Base-by-base conservation (phyloP, 2,329 filamentous ascomycete genomes). In the Claviceps purpurea region DNA sequence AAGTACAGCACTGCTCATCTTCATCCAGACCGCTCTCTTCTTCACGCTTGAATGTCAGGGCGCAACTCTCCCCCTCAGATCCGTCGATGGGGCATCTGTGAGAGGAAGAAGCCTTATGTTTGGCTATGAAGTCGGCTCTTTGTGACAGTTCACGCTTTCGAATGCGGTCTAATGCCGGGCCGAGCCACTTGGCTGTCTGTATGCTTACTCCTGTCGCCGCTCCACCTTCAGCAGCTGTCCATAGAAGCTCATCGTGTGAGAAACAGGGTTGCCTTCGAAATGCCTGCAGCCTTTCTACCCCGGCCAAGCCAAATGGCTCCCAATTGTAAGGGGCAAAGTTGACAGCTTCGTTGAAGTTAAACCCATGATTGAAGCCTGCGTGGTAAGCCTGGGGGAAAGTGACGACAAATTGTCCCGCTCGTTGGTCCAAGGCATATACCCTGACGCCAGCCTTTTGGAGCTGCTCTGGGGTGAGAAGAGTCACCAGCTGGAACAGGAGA, bases 311-410 rank as follows among this genome's bases (percentile, higher is more conserved):
- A 63, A 83, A 94, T 0, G 89, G 89, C 62, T 98, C 93, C 93
- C 93, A 98, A 61, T 98, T 93, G 30, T 75, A 77, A 0, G 93
- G 93, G 0, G 93, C 93, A 69, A 98, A 98, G 64, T 98, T 98
- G 59, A 98, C 93, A 5, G 93, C 93, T 66, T 98, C 93, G 60
- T 98, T 98, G 68, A 96, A 95, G 64, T 98, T 98, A 73, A 98
- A 98, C 0, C 87, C 93, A 61, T 98, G 93, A 61, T 98, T 98
- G 71, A 98, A 98, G 0, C 93, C 93, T 5, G 93, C 91, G 65
- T 98, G 93, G 61, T 97, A 98, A 0, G 93, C 93, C 65, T 95
- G 87, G 0, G 93, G 93, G 61, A 96, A 98, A 0, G 93, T 98
- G 57, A 98, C 84, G 56, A 98, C 90, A 57, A 98, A 88, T 63